Base-by-base conservation (phyloP, 305 asterid species). In the Solanum hybrid region DNA sequence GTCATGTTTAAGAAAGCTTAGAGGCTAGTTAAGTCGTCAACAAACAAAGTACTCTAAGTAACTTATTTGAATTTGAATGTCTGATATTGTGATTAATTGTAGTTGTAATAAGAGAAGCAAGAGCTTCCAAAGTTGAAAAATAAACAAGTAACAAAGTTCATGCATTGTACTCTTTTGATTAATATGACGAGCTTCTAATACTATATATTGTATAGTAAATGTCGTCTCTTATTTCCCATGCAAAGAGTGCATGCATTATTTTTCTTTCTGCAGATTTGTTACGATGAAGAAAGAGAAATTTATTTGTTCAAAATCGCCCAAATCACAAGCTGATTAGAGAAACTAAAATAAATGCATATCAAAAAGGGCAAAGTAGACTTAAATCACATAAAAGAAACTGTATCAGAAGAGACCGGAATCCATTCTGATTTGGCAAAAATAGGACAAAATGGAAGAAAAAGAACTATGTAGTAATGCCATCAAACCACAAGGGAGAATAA, bases 1-100 rank as follows among this genome's bases (percentile, higher is more conserved):
- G 88, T 92, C 35, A 26, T 88, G 86, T 91, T 91, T 32, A 84
- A 84, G 85, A 91, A 76, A 46, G 89, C 86, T 71, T 79, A 27
- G 24, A 32, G 14, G 36, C 69, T 16, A 36, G 27, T 37, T 16
- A 60, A 85, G 32, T 85, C 88, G 1, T 60, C 77, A 60, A 60
- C 24, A 22, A 85, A n/a, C 7, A 60, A 27, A 42, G 26, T 34
- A 34, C 35, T 34, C 35, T 5, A 9, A 17, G 4, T 17, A 82
- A 46, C 60, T 46, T 46, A 29, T 29, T 46, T 51, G 40, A 81
- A 16, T 81, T 60, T 60, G 71, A 60, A 40, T 82, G 16, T 51
- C 46, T 56, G 32, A 4, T 10, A 38, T 80, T 85, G 27, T 85
- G 32, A 26, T 31, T 6, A 85, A 10, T 16, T 82, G 27, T 42